Base-by-base conservation (phyloP, 2,329 filamentous ascomycete species). In the Fusarium tricinctum region DNA sequence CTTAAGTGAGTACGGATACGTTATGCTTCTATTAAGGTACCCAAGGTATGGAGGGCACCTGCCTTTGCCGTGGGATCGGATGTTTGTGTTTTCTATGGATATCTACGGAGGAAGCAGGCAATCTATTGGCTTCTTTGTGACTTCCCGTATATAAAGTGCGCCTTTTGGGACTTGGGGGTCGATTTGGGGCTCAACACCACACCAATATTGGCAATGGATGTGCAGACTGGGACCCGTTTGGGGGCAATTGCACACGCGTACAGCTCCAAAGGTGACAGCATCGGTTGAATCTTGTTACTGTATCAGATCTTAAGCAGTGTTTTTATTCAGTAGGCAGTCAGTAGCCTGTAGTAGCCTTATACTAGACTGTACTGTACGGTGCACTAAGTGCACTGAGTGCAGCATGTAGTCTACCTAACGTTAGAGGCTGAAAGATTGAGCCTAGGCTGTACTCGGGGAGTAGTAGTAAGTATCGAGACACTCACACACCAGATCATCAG, bases 191-290 rank as follows among this genome's bases (percentile, higher is more conserved):
- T 67, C 63, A 67, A 67, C 64, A 67, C 64, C 50, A 58, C 63
- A 59, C 66, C 62, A 52, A 47, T 70, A 63, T 58, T 50, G 61
- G 66, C 35, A 66, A 69, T 48, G 43, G 51, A 69, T 69, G 66
- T 40, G 40, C 39, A 35, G 52, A 56, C 32, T 43, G 49, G 39
- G 43, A 47, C 42, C 57, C 33, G 17, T 42, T 58, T 19, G 17
- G 43, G 48, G 66, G 53, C 66, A 60, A 69, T 51, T 58, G 52
- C 63, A 70, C 45, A 63, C 67, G 67, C 63, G 67, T 70, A 67
- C 63, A 57, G 47, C 19, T 42, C 52, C 35, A 57, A 20, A 38
- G 47, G 55, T 46, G 35, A 50, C 49, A 51, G 30, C 44, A 46
- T 50, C 17, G 40, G 44, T n/a, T 32, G 23, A 26, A 51, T 38